A percentile compares a stretch with the other conserved stretches of the same genome.
These are phyloP conservation scores for Piper betle DNA, from an alignment of 164 flowering plant species.

Conservation along the genomic window DNA sequence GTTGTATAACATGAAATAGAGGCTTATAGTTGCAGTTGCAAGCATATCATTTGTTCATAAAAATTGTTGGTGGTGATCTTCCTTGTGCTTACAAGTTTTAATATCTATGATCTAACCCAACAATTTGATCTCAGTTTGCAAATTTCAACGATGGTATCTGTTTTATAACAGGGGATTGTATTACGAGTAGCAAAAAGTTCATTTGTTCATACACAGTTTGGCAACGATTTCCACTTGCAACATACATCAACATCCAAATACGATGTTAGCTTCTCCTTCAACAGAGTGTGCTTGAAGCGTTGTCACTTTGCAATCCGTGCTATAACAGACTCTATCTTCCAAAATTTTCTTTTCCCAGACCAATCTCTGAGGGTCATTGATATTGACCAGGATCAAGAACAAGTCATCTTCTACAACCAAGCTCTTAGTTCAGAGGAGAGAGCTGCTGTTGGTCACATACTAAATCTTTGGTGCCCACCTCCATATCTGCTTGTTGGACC, in stretches of 20 bases:
- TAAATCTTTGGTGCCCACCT: slow-evolving; percentile 12
- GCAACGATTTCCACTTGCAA: slow-evolving; percentile 21
- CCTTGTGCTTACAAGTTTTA: background rate
- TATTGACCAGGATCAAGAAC: background rate
- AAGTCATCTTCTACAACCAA: too few species aligned
- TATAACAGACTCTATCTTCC: slow-evolving; percentile 16
- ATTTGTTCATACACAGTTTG: slow-evolving; percentile 25
- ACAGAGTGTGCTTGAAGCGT: slow-evolving; percentile 33
- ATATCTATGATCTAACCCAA: too few species aligned
- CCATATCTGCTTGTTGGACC: slow-evolving; percentile 25
- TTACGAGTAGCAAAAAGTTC: background rate
- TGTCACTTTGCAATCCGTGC: slow-evolving; percentile 32
- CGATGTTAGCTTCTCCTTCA: slow-evolving; percentile 38
- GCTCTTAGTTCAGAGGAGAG: background rate
- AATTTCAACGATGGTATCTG: background rate
- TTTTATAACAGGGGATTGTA: background rate
- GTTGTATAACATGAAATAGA: too few species aligned
- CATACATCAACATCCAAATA: slow-evolving; percentile 14
- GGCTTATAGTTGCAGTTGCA: too few species aligned
- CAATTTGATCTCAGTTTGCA: background rate
- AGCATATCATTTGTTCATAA: too few species aligned
- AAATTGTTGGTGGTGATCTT: background rate
- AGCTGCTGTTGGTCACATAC: slow-evolving; percentile 13
- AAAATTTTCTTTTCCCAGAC: slow-evolving; percentile 20
- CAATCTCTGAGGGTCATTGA: background rate